Evolutionary conservation across 2,329 filamentous ascomycete species (phyloP).

Genomic region (Aspergillus sp.): DNA sequence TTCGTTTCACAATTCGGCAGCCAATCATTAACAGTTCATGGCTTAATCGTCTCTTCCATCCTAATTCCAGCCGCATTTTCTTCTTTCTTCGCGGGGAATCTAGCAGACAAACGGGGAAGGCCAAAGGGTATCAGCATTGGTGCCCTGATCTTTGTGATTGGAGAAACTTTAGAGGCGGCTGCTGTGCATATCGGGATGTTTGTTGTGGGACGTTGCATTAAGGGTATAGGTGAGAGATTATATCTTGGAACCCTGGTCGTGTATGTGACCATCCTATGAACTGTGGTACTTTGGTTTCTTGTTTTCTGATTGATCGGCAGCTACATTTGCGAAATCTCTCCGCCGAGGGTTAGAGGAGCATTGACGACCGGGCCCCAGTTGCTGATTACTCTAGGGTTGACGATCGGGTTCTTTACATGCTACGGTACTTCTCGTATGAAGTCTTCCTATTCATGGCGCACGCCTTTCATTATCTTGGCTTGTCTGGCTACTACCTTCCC

Average conservation of each 20-base stretch:
- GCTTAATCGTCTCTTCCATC: conserved; percentile 61
- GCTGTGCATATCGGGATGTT: conserved; percentile 54
- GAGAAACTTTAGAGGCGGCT: conserved; percentile 55
- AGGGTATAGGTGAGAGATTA: conserved; percentile 61
- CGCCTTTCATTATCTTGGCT: conserved; percentile 56
- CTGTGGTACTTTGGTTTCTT: conserved; percentile 28
- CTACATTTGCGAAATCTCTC: conserved; percentile 63
- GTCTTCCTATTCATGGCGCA: conserved; percentile 57
- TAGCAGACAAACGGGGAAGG: conserved; percentile 56
- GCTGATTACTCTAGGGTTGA: conserved; percentile 53
- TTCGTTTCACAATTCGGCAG: conserved; percentile 54
- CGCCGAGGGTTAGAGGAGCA: conserved; percentile 51
- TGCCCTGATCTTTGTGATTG: conserved; percentile 54
- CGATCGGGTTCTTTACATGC: conserved; percentile 61
- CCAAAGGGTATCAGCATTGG: conserved; percentile 53
- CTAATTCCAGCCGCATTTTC: conserved; percentile 60
- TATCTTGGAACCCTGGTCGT: conserved; percentile 60
- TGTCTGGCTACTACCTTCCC: conserved; percentile 45
- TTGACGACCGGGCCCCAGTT: conserved; percentile 58
- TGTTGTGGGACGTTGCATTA: conserved; percentile 56
- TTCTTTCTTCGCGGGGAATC: conserved; percentile 59
- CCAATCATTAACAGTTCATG: conserved; percentile 56
- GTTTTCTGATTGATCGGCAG: conserved; percentile 10
- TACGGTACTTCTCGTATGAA: conserved; percentile 55
- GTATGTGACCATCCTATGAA: conserved; percentile 21